These are phyloP conservation scores for Sugiyamaella qingdaonensis DNA, from an alignment of 805 yeast genomes.

Conservation along the genomic window DNA sequence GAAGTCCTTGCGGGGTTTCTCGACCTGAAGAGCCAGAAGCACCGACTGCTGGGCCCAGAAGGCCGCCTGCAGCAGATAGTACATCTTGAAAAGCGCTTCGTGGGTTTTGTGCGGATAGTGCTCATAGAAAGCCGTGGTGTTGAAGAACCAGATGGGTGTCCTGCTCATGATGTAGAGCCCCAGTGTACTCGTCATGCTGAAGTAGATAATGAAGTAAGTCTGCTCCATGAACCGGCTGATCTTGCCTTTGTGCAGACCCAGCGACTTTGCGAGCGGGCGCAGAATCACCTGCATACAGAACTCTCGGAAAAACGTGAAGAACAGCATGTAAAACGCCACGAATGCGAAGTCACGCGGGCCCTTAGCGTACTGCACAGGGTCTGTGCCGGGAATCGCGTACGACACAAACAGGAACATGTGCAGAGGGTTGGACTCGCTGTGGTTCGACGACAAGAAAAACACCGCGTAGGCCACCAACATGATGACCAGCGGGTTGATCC, in stretches of 20 bases:
- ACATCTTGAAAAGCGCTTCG: constrained; percentile 65
- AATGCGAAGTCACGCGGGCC: constrained; percentile 80
- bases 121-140: constrained; percentile 74
- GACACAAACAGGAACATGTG: constrained; percentile 62
- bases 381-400: constrained; percentile 57
- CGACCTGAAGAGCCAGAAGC: constrained; percentile 76
- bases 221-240: constrained; percentile 88
- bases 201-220: constrained; percentile 77
- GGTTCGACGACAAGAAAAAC: constrained; percentile 55
- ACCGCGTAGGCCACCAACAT: constrained; percentile 38
- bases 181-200: constrained; percentile 73
- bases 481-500: constrained; percentile 64
- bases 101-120: constrained; percentile 80
- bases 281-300: constrained; percentile 80
- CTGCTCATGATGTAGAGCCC: constrained; percentile 86
- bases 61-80: constrained; percentile 88
- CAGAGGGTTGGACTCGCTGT: constrained; percentile 55
- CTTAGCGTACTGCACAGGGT: constrained; percentile 65
- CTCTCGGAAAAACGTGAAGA: constrained; percentile 88
- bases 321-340: constrained; percentile 73
- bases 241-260: constrained; percentile 56
- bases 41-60: constrained; percentile 97
- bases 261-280: constrained; percentile 59
- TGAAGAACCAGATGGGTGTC: constrained; percentile 84
- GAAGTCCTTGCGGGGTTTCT: constrained; percentile 93